Conservation (phyloP, 2,329 filamentous ascomycete species). For the Zasmidium cellare region DNA sequence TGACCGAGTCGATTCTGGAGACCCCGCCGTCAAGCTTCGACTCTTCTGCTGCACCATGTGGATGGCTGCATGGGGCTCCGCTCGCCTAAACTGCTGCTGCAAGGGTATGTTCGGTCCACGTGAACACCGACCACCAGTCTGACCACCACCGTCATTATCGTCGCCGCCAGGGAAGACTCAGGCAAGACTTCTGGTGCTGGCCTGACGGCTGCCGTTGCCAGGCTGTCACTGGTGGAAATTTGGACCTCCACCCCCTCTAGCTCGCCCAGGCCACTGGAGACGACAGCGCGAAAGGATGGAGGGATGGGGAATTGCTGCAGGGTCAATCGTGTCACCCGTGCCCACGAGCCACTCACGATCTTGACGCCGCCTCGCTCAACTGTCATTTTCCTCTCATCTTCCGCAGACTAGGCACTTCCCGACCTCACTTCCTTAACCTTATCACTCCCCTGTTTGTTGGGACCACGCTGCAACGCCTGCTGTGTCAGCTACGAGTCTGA, state of each 20-base stretch:
- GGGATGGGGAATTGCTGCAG: background rate
- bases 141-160: background rate
- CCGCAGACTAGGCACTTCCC: background rate
- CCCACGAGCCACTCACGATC: background rate
- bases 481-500: background rate
- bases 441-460: too few species aligned
- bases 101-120: background rate
- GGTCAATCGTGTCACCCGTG: background rate
- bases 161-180: background rate
- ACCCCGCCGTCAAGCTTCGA: too few species aligned
- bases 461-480: too few species aligned
- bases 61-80: background rate
- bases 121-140: background rate
- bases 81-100: background rate
- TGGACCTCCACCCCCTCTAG: background rate
- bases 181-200: background rate
- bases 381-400: background rate
- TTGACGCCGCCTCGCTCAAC: background rate
- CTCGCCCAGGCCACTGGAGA: too few species aligned
- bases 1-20: too few species aligned
- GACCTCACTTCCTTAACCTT: background rate
- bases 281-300: background rate
- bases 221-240: background rate
- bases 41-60: too few species aligned
- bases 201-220: background rate